These are phyloP conservation scores for Fusarium musae DNA, from an alignment of 2,329 filamentous ascomycete genomes.

Conservation along the genomic window DNA sequence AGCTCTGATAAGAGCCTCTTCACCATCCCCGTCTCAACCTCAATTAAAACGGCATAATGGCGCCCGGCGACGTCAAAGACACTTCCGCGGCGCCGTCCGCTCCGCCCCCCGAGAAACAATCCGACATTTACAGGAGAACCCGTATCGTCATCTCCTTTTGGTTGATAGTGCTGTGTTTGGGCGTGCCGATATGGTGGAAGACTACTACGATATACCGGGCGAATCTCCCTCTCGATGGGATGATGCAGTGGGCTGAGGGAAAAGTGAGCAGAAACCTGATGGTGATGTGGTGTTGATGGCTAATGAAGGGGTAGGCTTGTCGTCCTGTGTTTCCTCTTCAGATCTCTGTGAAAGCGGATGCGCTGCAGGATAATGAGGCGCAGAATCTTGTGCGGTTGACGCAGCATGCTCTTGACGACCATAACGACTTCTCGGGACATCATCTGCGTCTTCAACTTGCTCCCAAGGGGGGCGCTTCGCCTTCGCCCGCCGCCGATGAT, in stretches of 20 bases:
- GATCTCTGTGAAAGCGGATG: slow-evolving; percentile 78
- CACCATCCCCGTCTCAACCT: slow-evolving; percentile 13
- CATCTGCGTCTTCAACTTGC: slow-evolving; percentile 69
- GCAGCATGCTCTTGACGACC: slow-evolving; percentile 85
- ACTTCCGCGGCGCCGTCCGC: slow-evolving; percentile 31
- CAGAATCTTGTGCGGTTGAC: slow-evolving; percentile 81
- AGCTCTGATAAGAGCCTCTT: slow-evolving; percentile 25
- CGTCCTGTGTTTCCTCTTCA: slow-evolving; percentile 87
- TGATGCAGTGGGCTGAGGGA: slow-evolving; percentile 92
- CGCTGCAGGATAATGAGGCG: slow-evolving; percentile 73
- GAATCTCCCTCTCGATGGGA: slow-evolving; percentile 81
- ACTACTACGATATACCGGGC: slow-evolving; percentile 94
- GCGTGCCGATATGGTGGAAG: slow-evolving; percentile 94
- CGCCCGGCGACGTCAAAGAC: slow-evolving; percentile 36
- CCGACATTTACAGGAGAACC: slow-evolving; percentile 75
- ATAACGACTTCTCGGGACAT: slow-evolving; percentile 87
- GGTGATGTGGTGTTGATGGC: background rate
- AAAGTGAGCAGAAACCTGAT: slow-evolving; percentile 65
- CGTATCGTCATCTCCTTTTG: slow-evolving; percentile 89
- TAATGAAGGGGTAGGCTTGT: slow-evolving; percentile 73
- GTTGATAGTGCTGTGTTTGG: slow-evolving; percentile 83
- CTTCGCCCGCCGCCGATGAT: slow-evolving; percentile 48
- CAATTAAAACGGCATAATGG: slow-evolving; percentile 34
- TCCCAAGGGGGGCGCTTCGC: slow-evolving; percentile 38
- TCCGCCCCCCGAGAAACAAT: slow-evolving; percentile 80